Conservation (phyloP, 257 asterid species). For the Petunia secreta region DNA sequence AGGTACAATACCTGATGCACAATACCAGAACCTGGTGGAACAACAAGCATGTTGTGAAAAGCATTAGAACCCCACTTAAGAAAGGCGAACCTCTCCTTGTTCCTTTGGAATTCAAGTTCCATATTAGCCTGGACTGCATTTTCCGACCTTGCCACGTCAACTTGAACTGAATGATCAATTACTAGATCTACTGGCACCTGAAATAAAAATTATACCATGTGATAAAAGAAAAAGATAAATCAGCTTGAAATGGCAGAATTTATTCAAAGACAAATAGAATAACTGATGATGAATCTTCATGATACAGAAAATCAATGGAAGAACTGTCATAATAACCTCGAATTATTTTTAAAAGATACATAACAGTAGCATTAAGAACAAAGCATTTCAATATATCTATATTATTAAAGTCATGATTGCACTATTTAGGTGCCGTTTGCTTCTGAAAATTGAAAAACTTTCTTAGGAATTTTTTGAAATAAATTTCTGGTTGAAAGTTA, state of each 20-base stretch:
- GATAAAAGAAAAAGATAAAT: background rate
- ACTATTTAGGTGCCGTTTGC: background rate
- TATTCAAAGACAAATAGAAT: background rate
- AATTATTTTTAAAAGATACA: background rate
- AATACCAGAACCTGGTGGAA: slow-evolving; percentile 98
- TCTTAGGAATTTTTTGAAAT: background rate
- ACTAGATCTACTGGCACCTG: slow-evolving; percentile 98
- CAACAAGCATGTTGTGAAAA: slow-evolving; percentile 95
- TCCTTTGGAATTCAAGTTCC: slow-evolving; percentile 93
- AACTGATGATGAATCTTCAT: background rate
- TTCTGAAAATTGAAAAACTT: background rate
- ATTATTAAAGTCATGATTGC: slow-evolving; percentile 9
- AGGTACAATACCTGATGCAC: slow-evolving; percentile 84
- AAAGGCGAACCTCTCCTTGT: slow-evolving; percentile 96
- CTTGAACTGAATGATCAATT: slow-evolving; percentile 98
- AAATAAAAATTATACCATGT: background rate
- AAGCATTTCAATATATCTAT: slow-evolving; percentile 6
- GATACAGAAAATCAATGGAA: background rate
- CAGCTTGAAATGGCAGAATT: background rate
- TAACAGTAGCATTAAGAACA: background rate
- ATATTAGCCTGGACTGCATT: slow-evolving; percentile 92
- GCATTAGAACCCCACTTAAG: slow-evolving; percentile 98
- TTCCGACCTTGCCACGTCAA: slow-evolving; percentile 85
- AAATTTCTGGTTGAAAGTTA: background rate
- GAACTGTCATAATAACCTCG: background rate